Percentiles rank a stretch among this genome's conserved stretches.
Evolutionary conservation across 2,329 filamentous ascomycete genomes (phyloP).

Genomic region (Cyphellophora europaea): DNA sequence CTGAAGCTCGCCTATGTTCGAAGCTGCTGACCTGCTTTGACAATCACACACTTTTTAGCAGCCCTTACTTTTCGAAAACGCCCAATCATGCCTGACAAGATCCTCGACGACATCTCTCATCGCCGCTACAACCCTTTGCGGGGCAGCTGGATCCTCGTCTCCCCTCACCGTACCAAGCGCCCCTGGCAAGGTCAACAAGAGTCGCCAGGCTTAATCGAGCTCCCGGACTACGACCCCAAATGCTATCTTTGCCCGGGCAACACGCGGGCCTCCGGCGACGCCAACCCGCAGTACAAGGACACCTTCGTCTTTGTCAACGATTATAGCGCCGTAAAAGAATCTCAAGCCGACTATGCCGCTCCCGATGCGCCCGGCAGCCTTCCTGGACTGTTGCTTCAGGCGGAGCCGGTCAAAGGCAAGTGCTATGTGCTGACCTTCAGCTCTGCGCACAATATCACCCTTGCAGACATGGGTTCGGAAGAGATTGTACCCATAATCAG

Average conservation of each 20-base stretch:
- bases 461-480: slow-evolving; percentile 72
- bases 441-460: slow-evolving; percentile 77
- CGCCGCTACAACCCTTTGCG: slow-evolving; percentile 86
- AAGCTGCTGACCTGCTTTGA: too few species aligned
- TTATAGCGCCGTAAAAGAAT: slow-evolving; percentile 91
- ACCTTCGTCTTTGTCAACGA: slow-evolving; percentile 97
- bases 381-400: slow-evolving; percentile 66
- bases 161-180: slow-evolving; percentile 89
- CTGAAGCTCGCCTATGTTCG: too few species aligned
- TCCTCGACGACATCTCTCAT: slow-evolving; percentile 94
- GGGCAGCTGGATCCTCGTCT: slow-evolving; percentile 87
- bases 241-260: slow-evolving; percentile 96
- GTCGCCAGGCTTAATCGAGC: slow-evolving; percentile 53
- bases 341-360: slow-evolving; percentile 66
- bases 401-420: slow-evolving; percentile 81
- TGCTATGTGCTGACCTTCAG: slow-evolving; percentile 97
- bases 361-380: slow-evolving; percentile 40
- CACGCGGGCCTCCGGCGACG: slow-evolving; percentile 73
- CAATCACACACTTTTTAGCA: too few species aligned
- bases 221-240: slow-evolving; percentile 78
- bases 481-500: slow-evolving; percentile 77
- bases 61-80: too few species aligned
- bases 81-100: slow-evolving; percentile 62
- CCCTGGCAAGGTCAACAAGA: slow-evolving; percentile 92
- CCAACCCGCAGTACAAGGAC: slow-evolving; percentile 74